phyloP scores from a whole-genome alignment of 108 stramenopile species.

The Aurantiochytrium sp. region DNA sequence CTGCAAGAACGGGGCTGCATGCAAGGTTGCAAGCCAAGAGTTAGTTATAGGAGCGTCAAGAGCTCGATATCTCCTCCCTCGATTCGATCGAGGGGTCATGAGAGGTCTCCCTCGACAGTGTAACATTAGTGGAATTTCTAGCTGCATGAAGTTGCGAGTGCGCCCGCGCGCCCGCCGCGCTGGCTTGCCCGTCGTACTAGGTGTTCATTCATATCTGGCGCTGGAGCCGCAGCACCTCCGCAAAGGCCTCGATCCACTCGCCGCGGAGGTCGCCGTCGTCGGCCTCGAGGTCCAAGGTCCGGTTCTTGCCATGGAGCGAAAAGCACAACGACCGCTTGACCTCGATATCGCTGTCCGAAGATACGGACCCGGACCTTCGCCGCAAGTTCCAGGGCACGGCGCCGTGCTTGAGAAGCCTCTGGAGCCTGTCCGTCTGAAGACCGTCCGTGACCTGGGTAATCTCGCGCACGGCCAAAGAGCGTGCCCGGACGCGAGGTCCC shows the following conservation, averaged over 20 bases:
- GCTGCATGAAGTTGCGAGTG: too few species aligned
- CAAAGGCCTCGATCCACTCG: background rate
- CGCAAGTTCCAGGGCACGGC: background rate
- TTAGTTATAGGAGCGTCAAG: too few species aligned
- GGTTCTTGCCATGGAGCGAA: background rate
- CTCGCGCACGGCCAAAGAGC: background rate
- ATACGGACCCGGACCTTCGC: background rate
- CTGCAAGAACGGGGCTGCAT: too few species aligned
- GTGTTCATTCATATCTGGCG: too few species aligned
- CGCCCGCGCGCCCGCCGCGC: too few species aligned
- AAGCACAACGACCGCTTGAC: background rate
- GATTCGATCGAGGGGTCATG: too few species aligned
- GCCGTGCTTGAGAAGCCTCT: background rate
- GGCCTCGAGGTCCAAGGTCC: background rate
- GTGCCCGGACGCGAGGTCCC: background rate
- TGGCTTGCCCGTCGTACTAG: too few species aligned
- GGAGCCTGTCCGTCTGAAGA: background rate
- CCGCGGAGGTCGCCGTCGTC: background rate
- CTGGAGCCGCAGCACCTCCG: background rate
- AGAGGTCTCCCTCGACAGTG: too few species aligned
- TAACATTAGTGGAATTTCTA: too few species aligned
- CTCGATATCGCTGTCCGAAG: background rate
- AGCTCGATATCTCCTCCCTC: too few species aligned
- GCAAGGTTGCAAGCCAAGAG: too few species aligned
- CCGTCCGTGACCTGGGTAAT: background rate